Base-by-base conservation (phyloP, 1,139 yeast species). In the Yamadazyma jaroonii region DNA sequence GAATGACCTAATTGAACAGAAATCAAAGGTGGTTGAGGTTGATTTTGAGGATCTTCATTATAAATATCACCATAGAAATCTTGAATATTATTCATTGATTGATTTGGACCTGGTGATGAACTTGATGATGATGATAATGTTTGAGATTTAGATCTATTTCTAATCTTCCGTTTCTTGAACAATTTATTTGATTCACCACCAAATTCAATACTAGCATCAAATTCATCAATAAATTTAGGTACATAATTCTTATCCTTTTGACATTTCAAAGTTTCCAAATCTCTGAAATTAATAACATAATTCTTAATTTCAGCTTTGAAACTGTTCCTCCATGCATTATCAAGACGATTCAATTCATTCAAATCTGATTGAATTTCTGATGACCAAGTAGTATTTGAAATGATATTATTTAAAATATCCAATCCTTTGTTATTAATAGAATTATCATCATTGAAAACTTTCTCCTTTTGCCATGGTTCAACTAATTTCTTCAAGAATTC, bases 151-250 rank as follows among this genome's bases (percentile, higher is more conserved):
- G 47, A 41, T 27, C 50, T 29, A 22, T 39, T 41, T 30, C 50
- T 31, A n/a, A 27, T 32, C 21, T 31, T 36, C 4, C 34, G 25
- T 26, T 39, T 40, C 31, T 37, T 42, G 20, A 15, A 26, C 14
- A 29, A 22, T 30, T 64, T 64, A 34, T 67, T 52, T 2, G 72
- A 66, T 46, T 64, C 64, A 30, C 50, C 48, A 4, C 74, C 75
- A 57, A 68, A 70, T 33, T 64, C 70, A 31, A 66, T 51, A 29
- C 72, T 62, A 2, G 74, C 75, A 42, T 61, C 67, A 41, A 60
- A 59, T 41, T 70, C 76, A 6, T 61, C 55, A 40, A 65, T 40
- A 37, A 55, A 57, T 11, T 53, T 53, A 2, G 74, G 70, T 33
- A 59, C 61, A 45, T 70, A 70, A 20, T 44, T 47, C 5, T 52